phyloP scores from a whole-genome alignment of 306 rosid species.

The Ormosia semicastrata region DNA sequence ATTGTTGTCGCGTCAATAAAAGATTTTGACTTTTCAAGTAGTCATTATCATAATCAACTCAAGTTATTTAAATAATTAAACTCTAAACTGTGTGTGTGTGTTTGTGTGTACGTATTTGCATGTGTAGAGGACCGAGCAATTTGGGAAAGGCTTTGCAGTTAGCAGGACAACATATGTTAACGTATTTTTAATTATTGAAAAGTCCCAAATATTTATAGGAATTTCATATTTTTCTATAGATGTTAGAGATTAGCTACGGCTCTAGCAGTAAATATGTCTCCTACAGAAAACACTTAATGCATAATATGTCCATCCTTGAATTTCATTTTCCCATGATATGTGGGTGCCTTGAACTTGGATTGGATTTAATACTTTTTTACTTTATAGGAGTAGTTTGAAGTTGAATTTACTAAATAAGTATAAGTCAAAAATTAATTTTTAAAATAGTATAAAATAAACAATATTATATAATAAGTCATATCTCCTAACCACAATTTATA shows the following conservation, averaged over 20 bases:
- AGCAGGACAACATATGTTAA: not conserved
- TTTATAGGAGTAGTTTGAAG: no score
- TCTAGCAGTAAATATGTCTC: not conserved
- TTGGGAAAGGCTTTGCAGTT: not conserved
- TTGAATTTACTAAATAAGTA: no score
- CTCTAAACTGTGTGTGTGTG: not conserved
- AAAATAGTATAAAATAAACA: no score
- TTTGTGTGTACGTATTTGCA: not conserved
- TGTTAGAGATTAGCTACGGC: not conserved
- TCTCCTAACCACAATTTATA: no score
- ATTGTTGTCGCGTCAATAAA: not conserved
- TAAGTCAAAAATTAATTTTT: no score
- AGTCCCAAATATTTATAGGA: not conserved
- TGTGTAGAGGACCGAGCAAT: not conserved
- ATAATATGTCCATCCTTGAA: not conserved
- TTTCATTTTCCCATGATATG: slow-evolving; percentile 2
- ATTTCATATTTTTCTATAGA: not conserved
- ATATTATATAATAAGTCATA: no score
- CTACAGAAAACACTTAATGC: not conserved
- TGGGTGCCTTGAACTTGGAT: not conserved
- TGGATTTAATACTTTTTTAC: not conserved
- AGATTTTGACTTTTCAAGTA: not conserved
- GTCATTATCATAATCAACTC: not conserved
- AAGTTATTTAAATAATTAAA: not conserved
- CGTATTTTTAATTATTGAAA: not conserved